Evolutionary conservation across 805 yeast genomes (phyloP).

Genomic region (Candida tammaniensis): DNA sequence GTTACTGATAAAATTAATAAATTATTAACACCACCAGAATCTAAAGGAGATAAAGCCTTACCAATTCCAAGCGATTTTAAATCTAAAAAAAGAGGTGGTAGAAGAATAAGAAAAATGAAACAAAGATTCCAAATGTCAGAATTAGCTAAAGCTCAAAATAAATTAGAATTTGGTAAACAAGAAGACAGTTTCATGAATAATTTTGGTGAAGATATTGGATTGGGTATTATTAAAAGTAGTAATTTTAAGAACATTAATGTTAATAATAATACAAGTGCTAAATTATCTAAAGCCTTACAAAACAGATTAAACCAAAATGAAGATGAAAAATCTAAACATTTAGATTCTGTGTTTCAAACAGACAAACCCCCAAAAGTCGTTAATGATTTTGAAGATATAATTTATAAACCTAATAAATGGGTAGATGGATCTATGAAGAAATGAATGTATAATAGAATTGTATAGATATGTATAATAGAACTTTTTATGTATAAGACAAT

Average conservation of each 20-base stretch:
- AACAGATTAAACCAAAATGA: slow-evolving; percentile 34
- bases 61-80: slow-evolving; percentile 73
- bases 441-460: background rate
- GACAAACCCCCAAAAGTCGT: background rate
- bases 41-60: slow-evolving; percentile 56
- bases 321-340: slow-evolving; percentile 12
- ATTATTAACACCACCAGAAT: slow-evolving; percentile 74
- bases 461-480: too few species aligned
- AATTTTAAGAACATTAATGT: slow-evolving; percentile 21
- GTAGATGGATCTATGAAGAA: slow-evolving; percentile 8
- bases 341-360: slow-evolving; percentile 10
- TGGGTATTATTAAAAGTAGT: slow-evolving; percentile 58
- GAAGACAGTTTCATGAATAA: slow-evolving; percentile 63
- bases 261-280: slow-evolving; percentile 51
- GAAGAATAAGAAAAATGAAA: slow-evolving; percentile 72
- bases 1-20: slow-evolving; percentile 65
- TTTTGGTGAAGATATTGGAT: slow-evolving; percentile 78
- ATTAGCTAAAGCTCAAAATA: slow-evolving; percentile 76
- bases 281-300: slow-evolving; percentile 61
- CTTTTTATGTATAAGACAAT: too few species aligned
- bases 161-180: slow-evolving; percentile 75
- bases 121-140: slow-evolving; percentile 81
- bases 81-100: slow-evolving; percentile 85
- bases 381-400: slow-evolving; percentile 7
- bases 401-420: slow-evolving; percentile 9